phyloP scores from a whole-genome alignment of 1,284 basidiomycete genomes.

The Laetiporus sulphureus region DNA sequence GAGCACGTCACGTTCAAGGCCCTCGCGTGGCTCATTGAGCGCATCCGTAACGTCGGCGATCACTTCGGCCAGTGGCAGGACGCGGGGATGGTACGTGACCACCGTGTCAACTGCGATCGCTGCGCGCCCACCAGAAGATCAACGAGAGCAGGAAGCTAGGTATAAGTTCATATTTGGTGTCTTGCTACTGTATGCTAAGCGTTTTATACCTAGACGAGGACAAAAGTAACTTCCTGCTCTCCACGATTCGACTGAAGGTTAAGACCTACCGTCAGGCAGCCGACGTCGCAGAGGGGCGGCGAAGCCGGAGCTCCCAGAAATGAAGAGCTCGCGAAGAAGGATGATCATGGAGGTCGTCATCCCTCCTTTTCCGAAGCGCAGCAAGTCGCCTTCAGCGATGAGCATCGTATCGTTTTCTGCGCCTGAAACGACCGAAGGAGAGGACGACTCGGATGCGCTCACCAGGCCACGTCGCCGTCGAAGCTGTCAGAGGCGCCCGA shows the following conservation, averaged over 20 bases:
- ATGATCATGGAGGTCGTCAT: conserved; percentile 51
- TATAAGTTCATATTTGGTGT: conserved; percentile 23
- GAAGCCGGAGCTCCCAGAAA: no score
- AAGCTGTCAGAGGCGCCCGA: conserved; percentile 26
- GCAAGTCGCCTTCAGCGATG: conserved; percentile 9
- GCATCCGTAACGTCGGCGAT: conserved; percentile 68
- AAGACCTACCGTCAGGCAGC: conserved; percentile 59
- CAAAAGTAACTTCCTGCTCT: conserved; percentile 38
- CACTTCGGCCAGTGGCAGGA: conserved; percentile 57
- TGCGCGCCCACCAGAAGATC: conserved; percentile 75
- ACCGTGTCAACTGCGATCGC: conserved; percentile 52
- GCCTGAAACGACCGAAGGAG: no score
- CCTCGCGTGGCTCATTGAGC: conserved; percentile 82
- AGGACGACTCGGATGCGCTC: conserved; percentile 29
- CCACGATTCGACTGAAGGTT: conserved; percentile 68
- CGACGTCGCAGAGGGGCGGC: conserved; percentile 23
- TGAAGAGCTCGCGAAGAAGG: conserved; percentile 28
- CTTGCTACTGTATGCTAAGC: conserved; percentile 5
- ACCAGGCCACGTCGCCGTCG: conserved; percentile 21
- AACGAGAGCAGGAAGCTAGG: conserved; percentile 52
- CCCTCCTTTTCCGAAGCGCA: conserved; percentile 14
- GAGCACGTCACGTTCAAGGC: conserved; percentile 77
- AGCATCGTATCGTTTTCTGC: conserved; percentile 16
- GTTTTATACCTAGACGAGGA: conserved; percentile 34
- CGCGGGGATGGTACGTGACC: conserved; percentile 34